phyloP scores from a whole-genome alignment of 495 filamentous ascomycete species.

The Aspergillus diversus region DNA sequence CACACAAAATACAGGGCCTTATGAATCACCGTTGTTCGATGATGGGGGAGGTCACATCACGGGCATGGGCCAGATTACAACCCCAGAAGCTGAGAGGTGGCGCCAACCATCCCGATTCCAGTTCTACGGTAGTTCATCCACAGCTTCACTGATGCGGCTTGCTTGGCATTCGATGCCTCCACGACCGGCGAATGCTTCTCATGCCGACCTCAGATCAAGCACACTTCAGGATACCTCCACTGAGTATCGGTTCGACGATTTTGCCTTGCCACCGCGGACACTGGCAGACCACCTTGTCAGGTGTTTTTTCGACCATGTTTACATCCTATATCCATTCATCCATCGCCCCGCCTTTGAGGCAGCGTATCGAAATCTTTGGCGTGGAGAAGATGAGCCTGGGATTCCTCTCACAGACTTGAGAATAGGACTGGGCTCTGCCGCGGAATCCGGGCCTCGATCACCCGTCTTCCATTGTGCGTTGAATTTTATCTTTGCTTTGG shows the following conservation, averaged over 20 bases:
- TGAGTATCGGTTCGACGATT: constrained; percentile 33
- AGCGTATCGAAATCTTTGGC: constrained; percentile 50
- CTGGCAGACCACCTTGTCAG: constrained; percentile 50
- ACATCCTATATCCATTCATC: constrained; percentile 48
- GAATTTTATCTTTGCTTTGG: constrained; percentile 50
- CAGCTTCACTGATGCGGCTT: constrained; percentile 47
- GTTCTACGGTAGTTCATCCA: constrained; percentile 46
- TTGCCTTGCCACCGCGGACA: constrained; percentile 43
- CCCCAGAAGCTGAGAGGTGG: constrained; percentile 23
- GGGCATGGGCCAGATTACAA: constrained; percentile 41
- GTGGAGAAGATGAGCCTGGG: constrained; percentile 27
- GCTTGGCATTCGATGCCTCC: constrained; percentile 32
- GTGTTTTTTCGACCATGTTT: constrained; percentile 44
- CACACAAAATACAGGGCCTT: no score
- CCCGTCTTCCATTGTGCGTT: constrained; percentile 50
- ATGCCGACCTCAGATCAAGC: background rate
- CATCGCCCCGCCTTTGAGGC: constrained; percentile 47
- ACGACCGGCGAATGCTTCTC: constrained; percentile 5
- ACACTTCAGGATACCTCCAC: background rate
- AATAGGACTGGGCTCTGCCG: constrained; percentile 43
- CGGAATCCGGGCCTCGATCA: constrained; percentile 42
- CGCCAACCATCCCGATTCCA: constrained; percentile 22
- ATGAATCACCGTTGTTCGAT: constrained; percentile 8
- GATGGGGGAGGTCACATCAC: constrained; percentile 27
- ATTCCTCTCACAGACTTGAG: constrained; percentile 28